These are phyloP conservation scores for Rhipidocladum racemiflorum DNA, from an alignment of 176 grass and related monocot genomes.

Conservation along the genomic window DNA sequence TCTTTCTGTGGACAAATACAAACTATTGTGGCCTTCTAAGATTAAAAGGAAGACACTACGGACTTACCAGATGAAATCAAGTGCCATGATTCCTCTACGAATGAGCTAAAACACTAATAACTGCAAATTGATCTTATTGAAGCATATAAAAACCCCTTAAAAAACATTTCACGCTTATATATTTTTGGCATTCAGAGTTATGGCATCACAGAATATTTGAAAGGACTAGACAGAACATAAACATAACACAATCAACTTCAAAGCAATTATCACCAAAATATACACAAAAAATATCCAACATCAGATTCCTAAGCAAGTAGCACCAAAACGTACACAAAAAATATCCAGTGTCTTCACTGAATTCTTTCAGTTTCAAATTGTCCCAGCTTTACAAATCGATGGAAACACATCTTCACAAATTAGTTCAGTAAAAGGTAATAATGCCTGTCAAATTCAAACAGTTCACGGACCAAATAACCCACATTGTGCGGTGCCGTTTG, in stretches of 20 bases:
- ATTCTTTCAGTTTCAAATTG: not conserved
- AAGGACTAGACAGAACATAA: not conserved
- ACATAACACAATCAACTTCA: not conserved
- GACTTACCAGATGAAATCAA: not conserved
- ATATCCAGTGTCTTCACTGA: not conserved
- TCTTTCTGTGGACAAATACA: not conserved
- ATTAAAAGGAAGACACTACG: not conserved
- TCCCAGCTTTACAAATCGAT: not conserved
- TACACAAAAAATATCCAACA: not conserved
- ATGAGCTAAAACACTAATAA: not conserved
- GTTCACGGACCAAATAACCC: not conserved
- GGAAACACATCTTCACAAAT: not conserved
- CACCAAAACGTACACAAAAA: not conserved
- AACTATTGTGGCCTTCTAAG: not conserved
- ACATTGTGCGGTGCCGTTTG: not conserved
- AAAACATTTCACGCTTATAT: not conserved
- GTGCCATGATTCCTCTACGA: not conserved
- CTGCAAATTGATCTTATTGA: not conserved
- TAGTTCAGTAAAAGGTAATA: not conserved
- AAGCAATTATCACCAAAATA: conserved; percentile 10
- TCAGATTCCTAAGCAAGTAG: not conserved
- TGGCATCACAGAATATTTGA: conserved; percentile 3
- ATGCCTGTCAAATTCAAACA: not conserved
- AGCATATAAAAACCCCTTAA: not conserved
- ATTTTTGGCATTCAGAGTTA: not conserved